These are phyloP conservation scores for Sungouiella blattae DNA, from an alignment of 805 yeast species.

Conservation along the genomic window DNA sequence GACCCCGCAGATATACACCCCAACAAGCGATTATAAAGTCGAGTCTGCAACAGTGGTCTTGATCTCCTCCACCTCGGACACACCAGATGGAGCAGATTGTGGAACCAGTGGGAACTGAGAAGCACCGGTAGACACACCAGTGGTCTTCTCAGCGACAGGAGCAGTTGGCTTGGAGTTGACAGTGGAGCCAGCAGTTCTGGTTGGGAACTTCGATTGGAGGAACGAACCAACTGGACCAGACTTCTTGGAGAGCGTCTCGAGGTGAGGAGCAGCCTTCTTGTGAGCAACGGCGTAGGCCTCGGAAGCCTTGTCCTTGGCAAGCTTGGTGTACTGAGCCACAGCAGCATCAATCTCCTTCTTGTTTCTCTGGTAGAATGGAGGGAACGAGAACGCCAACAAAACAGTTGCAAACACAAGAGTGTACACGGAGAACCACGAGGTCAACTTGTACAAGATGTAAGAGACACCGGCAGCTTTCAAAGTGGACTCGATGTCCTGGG, in stretches of 20 bases:
- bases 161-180: conserved; percentile 37
- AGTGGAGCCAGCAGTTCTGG: conserved; percentile 71
- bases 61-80: conserved; percentile 3
- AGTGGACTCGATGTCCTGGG: conserved; percentile 70
- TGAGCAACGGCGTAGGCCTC: conserved; percentile 38
- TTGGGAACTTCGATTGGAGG: conserved; percentile 54
- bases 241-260: conserved; percentile 54
- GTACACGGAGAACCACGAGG: conserved; percentile 74
- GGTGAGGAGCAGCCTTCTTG: conserved; percentile 51
- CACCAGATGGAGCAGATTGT: conserved; percentile 12
- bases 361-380: conserved; percentile 69
- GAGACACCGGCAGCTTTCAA: conserved; percentile 65
- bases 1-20: no score
- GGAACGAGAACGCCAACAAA: conserved; percentile 66
- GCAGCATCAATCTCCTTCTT: conserved; percentile 74
- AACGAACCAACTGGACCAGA: conserved; percentile 65
- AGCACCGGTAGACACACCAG: conserved; percentile 32
- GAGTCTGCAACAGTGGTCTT: no score
- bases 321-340: conserved; percentile 40
- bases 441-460: conserved; percentile 66
- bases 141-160: conserved; percentile 13
- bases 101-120: conserved; percentile 43
- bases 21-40: no score
- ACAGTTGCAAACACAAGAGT: conserved; percentile 56
- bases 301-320: conserved; percentile 50